These are phyloP conservation scores for Neurospora terricola DNA, from an alignment of 495 filamentous ascomycete genomes.

Conservation along the genomic window DNA sequence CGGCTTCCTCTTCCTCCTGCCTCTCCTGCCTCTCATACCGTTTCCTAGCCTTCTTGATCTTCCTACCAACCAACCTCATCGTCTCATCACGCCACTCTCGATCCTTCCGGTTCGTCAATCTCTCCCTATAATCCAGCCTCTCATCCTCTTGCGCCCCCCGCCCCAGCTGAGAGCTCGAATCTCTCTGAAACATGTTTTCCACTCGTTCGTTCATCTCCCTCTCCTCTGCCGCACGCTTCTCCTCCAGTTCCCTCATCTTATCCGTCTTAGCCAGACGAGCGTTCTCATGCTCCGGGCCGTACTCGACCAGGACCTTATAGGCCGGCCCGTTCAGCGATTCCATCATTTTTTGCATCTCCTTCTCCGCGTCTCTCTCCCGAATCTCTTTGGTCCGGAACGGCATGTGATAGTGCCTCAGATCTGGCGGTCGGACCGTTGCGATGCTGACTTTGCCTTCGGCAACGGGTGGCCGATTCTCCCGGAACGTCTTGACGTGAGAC, in stretches of 20 bases:
- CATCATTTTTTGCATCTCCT: neutral
- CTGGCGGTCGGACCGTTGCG: neutral
- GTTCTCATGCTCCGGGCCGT: neutral
- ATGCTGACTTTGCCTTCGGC: neutral
- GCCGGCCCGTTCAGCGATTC: neutral
- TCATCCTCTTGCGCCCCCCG: neutral
- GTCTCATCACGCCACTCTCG: neutral
- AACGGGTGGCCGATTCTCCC: neutral
- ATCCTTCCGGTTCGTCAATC: neutral
- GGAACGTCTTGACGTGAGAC: neutral
- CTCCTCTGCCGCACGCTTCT: neutral
- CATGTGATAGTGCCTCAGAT: neutral
- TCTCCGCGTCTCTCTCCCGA: neutral
- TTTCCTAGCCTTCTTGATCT: neutral
- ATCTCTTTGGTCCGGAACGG: neutral
- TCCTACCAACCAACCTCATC: neutral
- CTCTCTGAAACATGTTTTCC: neutral
- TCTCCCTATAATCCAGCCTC: neutral
- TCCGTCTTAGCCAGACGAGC: neutral
- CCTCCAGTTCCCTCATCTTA: neutral
- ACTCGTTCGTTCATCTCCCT: neutral
- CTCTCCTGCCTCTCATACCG: neutral
- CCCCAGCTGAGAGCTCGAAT: neutral
- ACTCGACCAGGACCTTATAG: neutral
- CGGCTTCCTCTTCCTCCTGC: neutral